Base-by-base conservation (phyloP, 352 stramenopile genomes). In the Phytophthora pinifolia region DNA sequence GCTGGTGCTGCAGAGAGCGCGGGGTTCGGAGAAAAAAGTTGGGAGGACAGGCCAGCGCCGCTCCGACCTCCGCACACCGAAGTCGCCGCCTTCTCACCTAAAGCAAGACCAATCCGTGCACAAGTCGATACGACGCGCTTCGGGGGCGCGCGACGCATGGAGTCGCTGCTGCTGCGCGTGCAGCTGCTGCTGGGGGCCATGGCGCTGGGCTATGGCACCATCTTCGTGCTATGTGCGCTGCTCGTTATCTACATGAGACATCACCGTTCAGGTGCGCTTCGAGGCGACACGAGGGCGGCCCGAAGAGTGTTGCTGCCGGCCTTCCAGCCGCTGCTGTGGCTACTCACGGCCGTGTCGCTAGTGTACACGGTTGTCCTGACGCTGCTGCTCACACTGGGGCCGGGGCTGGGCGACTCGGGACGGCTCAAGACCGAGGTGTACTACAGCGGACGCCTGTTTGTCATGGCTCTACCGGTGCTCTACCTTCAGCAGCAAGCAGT, bases 271-370 rank as follows among this genome's bases (percentile, higher is more conserved):
- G 67, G 70, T 5, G 79, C 74, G 1, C 65, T 83, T 12, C 57
- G 69, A 10, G 83, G 83, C 6, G 73, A 86, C 54, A 53, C 62
- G 1, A 51, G 41, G 32, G 83, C 83, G 2, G 83, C 80, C 7
- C 65, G 75, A 9, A 78, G 80, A 57, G 70, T 90, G 30, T 71
- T 93, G 9, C 43, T 93, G 2, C 83, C 83, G 4, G 71, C 82
- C 1, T 94, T 89, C 36, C 76, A 92, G 54, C 79, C 82, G 22
- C 47, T 91, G 14, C 50, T 94, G 12, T 82, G 74, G 63, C 50
- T 86, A 2, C 55, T 92, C 15, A 62, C 53, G 13, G 32, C 36
- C 4, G 51, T 82, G 12, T 68, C 57, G 0, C 50, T 76, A 12
- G 4, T 54, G 3, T 76, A 70, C 57, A 67, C 59, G 2, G 36